A percentile compares a stretch with the other conserved stretches of the same genome.
phyloP scores from a whole-genome alignment of 2,329 filamentous ascomycete species.

The Trichoderma lentiforme region DNA sequence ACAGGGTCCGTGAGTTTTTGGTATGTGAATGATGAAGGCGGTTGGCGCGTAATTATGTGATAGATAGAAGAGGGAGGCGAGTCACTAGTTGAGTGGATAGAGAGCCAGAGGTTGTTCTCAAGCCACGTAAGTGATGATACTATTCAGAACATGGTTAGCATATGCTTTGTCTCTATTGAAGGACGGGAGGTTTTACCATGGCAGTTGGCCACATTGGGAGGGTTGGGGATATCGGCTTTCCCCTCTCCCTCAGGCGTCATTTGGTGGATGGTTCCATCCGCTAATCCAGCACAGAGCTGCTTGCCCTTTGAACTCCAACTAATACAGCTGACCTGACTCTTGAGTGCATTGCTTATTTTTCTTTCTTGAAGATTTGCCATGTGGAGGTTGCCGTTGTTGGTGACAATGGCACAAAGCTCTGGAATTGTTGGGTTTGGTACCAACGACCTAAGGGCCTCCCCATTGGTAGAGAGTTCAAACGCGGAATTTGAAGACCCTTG shows the following conservation, averaged over 20 bases:
- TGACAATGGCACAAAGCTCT: slow-evolving; percentile 76
- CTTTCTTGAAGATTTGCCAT: slow-evolving; percentile 76
- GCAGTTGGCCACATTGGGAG: slow-evolving; percentile 63
- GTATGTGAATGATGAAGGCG: slow-evolving; percentile 60
- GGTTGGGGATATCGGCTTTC: slow-evolving; percentile 76
- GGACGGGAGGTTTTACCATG: slow-evolving; percentile 55
- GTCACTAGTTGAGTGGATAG: slow-evolving; percentile 68
- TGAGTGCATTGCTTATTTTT: slow-evolving; percentile 61
- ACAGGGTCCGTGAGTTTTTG: slow-evolving; percentile 74
- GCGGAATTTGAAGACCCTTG: slow-evolving; percentile 64
- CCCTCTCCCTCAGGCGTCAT: slow-evolving; percentile 76
- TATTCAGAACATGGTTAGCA: slow-evolving; percentile 28
- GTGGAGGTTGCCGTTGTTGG: slow-evolving; percentile 73
- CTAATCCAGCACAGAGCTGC: slow-evolving; percentile 82
- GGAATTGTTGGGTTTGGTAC: slow-evolving; percentile 77
- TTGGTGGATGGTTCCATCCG: slow-evolving; percentile 75
- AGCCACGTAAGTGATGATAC: slow-evolving; percentile 85
- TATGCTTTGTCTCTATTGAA: slow-evolving; percentile 17
- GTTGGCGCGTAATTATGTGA: slow-evolving; percentile 71
- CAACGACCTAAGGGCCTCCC: slow-evolving; percentile 68
- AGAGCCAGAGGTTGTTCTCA: slow-evolving; percentile 79
- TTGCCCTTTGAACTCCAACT: slow-evolving; percentile 94
- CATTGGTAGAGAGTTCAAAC: slow-evolving; percentile 75
- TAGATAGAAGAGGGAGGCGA: slow-evolving; percentile 65
- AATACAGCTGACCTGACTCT: slow-evolving; percentile 73